Base-by-base conservation (phyloP, 2,329 filamentous ascomycete species). In the Dendrostoma leiphaemia region DNA sequence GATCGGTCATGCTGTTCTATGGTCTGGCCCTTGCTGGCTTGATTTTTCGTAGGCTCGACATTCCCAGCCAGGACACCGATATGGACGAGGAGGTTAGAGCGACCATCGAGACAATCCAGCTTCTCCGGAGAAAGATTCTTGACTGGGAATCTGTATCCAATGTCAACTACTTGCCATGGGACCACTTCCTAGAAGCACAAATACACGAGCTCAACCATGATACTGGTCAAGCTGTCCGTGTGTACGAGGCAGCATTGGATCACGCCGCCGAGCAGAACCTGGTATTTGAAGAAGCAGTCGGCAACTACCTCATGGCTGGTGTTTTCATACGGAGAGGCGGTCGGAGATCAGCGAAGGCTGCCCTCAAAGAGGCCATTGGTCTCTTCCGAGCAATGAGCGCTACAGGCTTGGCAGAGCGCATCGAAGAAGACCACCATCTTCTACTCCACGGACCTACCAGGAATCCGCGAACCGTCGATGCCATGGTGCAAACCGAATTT, bases 281-380 rank as follows among this genome's bases (percentile, higher is more conserved):
- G 58, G 64, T 80, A 2, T 80, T 91, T 47, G 89, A 92, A 57
- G 87, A 91, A 66, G 89, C 86, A 0, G 74, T 91, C 2, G 82
- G 84, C 15, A 87, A 88, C 63, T 89, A 90, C 64, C 74, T 91
- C 28, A 87, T 91, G 73, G 88, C 84, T 2, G 86, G 86, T 9
- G 86, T 84, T 64, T 83, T 91, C 58, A 75, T 89, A 50, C 77
- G 88, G 13, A 77, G 80, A 58, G 80, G 81, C 12, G 85, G 87
- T 3, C 78, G 83, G 35, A 75, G 89, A 57, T 86, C 87, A 32
- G 89, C 89, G 24, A 80, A 85, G 50, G 80, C 84, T n/a, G 80
- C 86, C 1, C 71, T 92, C 15, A 78, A 81, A 29, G 88, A 91
- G 58, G 81, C 85, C 3, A 76, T 90, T 17, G 79, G 81, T 2